These are phyloP conservation scores for Termitomyces sp. DNA, from an alignment of 768 basidiomycete species.

Conservation along the genomic window DNA sequence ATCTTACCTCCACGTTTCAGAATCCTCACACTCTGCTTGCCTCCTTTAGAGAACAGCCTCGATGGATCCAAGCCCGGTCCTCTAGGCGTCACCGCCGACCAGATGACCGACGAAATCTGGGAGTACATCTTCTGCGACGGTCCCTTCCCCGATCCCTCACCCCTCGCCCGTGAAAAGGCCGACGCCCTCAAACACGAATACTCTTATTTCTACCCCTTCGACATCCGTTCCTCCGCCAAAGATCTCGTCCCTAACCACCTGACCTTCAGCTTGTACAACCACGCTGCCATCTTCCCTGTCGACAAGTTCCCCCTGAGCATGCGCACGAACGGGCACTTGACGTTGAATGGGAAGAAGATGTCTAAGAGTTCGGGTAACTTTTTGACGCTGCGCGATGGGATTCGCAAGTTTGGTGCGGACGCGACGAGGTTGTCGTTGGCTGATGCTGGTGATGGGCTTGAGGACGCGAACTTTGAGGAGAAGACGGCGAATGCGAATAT, in stretches of 20 bases:
- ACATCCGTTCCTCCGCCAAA: constrained; percentile 96
- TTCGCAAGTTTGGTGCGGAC: constrained; percentile 96
- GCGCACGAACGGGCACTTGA: constrained; percentile 93
- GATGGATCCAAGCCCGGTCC: constrained; percentile 79
- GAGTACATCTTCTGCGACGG: constrained; percentile 86
- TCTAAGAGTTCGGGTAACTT: constrained; percentile 96
- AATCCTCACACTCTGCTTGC: neutral
- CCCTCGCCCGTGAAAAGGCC: constrained; percentile 72
- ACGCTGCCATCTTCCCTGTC: constrained; percentile 90
- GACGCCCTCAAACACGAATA: constrained; percentile 87
- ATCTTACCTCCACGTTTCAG: neutral
- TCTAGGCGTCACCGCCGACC: constrained; percentile 80
- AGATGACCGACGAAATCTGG: constrained; percentile 98
- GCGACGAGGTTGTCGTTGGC: constrained; percentile 89
- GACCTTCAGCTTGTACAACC: constrained; percentile 92
- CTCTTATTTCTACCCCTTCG: constrained; percentile 97
- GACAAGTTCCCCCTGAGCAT: constrained; percentile 90
- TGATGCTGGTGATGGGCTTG: constrained; percentile 95
- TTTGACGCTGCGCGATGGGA: constrained; percentile 82
- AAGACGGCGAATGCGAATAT: constrained; percentile 97
- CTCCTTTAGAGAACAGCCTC: constrained; percentile 55
- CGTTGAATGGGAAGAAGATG: constrained; percentile 99
- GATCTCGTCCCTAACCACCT: constrained; percentile 95
- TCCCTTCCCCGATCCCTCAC: constrained; percentile 64
- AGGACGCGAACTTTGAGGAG: constrained; percentile 99